Evolutionary conservation across 2,329 filamentous ascomycete genomes (phyloP), one percentile per base, ranked within the genome.

Genomic region (Xylaria multiplex): DNA sequence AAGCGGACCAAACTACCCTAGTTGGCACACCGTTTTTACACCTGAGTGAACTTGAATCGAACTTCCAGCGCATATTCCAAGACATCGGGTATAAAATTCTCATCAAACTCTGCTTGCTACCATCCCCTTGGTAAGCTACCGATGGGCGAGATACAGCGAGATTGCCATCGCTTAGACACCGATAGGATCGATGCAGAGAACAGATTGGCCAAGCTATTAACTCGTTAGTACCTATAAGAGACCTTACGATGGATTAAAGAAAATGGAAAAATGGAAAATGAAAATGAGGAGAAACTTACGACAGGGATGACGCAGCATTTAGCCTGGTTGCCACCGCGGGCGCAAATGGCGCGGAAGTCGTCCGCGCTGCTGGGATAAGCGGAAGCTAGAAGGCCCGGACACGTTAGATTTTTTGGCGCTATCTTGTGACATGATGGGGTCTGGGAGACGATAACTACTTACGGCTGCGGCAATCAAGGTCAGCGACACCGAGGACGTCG

Each of bases 281-380:
- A 19, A 19, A 19, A 19, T 19, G 7, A 45, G 14, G 45, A 2
- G n/a, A 48, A 2, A 64, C 74, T 73, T 71, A 76, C 73, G 66
- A 86, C 77, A 40, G 84, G 84, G 48, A 86, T 61, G 49, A 81
- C 66, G 70, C 84, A 86, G 81, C 84, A 86, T 74, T 82, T 82
- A 62, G 83, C 83, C 62, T 79, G 80, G 74, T 84, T 80, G 60
- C 83, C 83, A 30, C 70, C 69, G 4, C 65, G 67, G 24, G 82
- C 70, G 72, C 83, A 85, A 69, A 79, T 78, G 46, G 73, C 70
- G 63, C 79, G 77, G 77, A 87, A 85, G 65, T 80, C 73, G 32
- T 77, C 75, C 49, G 79, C 77, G 67, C 74, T 72, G 46, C 72
- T 72, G 7, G 84, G 83, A 3, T 72, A 70, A 0, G 60, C 19